phyloP scores from a whole-genome alignment of 371 early-diverging fungal genomes.

The Apophysomyces trapeziformis region DNA sequence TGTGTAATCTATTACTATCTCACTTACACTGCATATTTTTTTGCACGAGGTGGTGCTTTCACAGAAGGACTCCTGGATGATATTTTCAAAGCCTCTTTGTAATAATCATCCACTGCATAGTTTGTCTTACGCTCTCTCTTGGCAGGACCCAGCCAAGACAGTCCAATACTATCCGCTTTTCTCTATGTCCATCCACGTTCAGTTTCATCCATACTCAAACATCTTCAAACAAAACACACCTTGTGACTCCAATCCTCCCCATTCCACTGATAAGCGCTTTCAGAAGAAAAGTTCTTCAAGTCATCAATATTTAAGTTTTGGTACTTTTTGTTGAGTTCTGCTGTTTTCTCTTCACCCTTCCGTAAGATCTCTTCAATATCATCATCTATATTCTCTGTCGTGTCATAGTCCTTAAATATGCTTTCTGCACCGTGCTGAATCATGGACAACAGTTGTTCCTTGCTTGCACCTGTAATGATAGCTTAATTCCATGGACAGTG shows the following conservation, averaged over 20 bases:
- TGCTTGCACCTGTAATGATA: slow-evolving; percentile 47
- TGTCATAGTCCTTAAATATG: slow-evolving; percentile 75
- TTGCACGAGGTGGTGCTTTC: slow-evolving; percentile 60
- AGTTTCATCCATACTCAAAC: too few relatives aligned
- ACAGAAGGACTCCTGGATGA: slow-evolving; percentile 50
- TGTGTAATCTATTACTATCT: slow-evolving; percentile 2
- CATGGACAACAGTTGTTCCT: slow-evolving; percentile 93
- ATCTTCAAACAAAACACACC: slow-evolving; percentile 15
- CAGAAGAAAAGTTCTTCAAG: slow-evolving; percentile 79
- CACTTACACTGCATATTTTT: slow-evolving; percentile 52
- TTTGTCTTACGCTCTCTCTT: slow-evolving; percentile 87
- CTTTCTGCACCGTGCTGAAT: slow-evolving; percentile 96
- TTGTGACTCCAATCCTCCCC: slow-evolving; percentile 90
- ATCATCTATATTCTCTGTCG: slow-evolving; percentile 57
- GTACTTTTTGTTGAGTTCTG: slow-evolving; percentile 84
- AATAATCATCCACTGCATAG: slow-evolving; percentile 89
- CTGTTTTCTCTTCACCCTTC: slow-evolving; percentile 91
- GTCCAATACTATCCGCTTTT: slow-evolving; percentile 48
- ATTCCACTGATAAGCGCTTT: slow-evolving; percentile 92
- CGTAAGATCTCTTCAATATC: slow-evolving; percentile 90
- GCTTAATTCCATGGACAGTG: neutral
- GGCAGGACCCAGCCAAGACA: slow-evolving; percentile 83
- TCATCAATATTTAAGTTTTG: slow-evolving; percentile 88
- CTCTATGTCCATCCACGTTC: slow-evolving; percentile 17
- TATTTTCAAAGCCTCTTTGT: slow-evolving; percentile 73